A percentile compares a stretch with the other conserved stretches of the same genome.
These are phyloP conservation scores for Acer campestre DNA, from an alignment of 345 rosid species.

Conservation along the genomic window DNA sequence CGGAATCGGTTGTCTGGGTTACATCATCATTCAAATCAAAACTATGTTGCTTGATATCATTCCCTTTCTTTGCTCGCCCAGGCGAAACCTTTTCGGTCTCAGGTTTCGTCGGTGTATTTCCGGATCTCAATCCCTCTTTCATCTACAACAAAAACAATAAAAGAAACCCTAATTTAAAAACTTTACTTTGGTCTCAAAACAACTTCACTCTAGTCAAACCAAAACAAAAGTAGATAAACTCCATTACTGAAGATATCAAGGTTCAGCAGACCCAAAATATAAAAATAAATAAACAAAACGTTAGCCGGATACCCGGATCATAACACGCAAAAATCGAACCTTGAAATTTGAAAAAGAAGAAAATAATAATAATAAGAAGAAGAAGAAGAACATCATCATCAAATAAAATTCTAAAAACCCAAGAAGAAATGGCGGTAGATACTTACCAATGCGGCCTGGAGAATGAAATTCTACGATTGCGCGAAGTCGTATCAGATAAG, in stretches of 20 bases:
- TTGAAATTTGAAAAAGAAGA: background rate
- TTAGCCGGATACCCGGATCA: slow-evolving; percentile 15
- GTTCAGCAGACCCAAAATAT: background rate
- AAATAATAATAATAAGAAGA: background rate
- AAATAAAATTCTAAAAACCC: background rate
- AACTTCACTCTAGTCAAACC: slow-evolving; percentile 4
- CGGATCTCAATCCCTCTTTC: slow-evolving; percentile 49
- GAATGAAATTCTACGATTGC: slow-evolving; percentile 8
- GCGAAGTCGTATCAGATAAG: slow-evolving; percentile 6
- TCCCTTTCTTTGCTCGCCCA: slow-evolving; percentile 16
- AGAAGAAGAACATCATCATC: background rate
- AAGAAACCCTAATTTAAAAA: slow-evolving; percentile 21
- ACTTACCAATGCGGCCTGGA: slow-evolving; percentile 14
- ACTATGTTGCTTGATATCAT: slow-evolving; percentile 11
- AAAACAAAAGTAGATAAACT: background rate
- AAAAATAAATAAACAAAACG: background rate
- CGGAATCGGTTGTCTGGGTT: background rate
- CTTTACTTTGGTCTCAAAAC: slow-evolving; percentile 4
- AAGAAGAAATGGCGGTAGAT: background rate
- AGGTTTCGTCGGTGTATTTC: slow-evolving; percentile 17
- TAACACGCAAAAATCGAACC: background rate
- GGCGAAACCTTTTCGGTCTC: slow-evolving; percentile 27
- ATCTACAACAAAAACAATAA: slow-evolving; percentile 27
- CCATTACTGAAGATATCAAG: slow-evolving; percentile 9
- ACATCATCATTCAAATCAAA: slow-evolving; percentile 28